A percentile compares a stretch with the other conserved stretches of the same genome.
These are phyloP conservation scores for Leccinum subgranulosum DNA, from an alignment of 768 basidiomycete genomes.

Conservation along the genomic window DNA sequence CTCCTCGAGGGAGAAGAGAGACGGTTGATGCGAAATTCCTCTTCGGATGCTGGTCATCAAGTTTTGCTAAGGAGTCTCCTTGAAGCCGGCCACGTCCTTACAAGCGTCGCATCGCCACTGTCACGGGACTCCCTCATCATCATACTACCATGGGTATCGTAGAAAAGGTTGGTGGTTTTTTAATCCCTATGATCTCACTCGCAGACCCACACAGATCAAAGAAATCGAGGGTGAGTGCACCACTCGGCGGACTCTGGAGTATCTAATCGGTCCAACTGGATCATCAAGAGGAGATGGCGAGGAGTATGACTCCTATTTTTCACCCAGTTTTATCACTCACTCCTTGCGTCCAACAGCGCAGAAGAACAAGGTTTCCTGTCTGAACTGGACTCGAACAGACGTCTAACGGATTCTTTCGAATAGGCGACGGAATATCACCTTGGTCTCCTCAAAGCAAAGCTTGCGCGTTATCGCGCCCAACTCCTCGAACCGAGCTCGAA, in stretches of 20 bases:
- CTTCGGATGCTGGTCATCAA: constrained; percentile 24
- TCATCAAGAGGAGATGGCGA: constrained; percentile 88
- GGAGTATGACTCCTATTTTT: constrained; percentile 63
- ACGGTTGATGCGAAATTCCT: constrained; percentile 51
- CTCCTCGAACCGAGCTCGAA: constrained; percentile 90
- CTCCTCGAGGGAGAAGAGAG: constrained; percentile 63
- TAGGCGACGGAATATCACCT: constrained; percentile 95
- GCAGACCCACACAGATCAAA: constrained; percentile 64
- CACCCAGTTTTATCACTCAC: constrained; percentile 1
- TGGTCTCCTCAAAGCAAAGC: constrained; percentile 89
- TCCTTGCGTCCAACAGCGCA: constrained; percentile 53
- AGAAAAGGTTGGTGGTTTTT: constrained; percentile 65
- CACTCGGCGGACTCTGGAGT: neutral
- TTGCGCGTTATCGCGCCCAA: constrained; percentile 92
- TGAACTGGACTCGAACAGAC: neutral
- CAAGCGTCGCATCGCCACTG: neutral
- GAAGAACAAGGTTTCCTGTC: constrained; percentile 80
- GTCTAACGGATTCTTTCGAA: constrained; percentile 13
- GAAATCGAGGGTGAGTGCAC: constrained; percentile 85
- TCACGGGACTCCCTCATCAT: neutral
- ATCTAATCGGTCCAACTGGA: constrained; percentile 8
- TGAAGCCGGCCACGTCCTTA: neutral
- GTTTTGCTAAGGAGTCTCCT: neutral
- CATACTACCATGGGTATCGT: constrained; percentile 74
- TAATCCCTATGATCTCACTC: constrained; percentile 1